These are phyloP conservation scores for Alliaria petiolata DNA, from an alignment of 345 rosid genomes.

Conservation along the genomic window DNA sequence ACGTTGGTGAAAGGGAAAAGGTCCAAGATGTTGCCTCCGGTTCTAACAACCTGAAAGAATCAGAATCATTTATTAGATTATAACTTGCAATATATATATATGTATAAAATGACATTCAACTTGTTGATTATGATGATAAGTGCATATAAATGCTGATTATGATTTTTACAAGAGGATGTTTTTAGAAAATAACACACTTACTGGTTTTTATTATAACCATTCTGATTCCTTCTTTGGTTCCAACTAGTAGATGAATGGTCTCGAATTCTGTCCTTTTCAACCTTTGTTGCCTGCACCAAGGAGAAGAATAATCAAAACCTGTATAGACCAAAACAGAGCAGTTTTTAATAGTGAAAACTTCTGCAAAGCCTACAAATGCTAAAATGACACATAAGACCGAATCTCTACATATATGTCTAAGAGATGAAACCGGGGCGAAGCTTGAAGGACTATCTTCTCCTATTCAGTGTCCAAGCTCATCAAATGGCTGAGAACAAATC, in stretches of 20 bases:
- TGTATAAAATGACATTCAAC: slow-evolving; percentile 7
- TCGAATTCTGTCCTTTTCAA: slow-evolving; percentile 1
- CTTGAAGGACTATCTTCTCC: neutral
- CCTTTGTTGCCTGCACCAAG: slow-evolving; percentile 18
- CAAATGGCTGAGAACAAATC: neutral
- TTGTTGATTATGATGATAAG: neutral
- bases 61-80: neutral
- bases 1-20: slow-evolving; percentile 66
- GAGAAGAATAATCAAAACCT: slow-evolving; percentile 22
- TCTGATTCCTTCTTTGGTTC: neutral
- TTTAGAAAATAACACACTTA: neutral
- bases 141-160: neutral
- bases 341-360: neutral
- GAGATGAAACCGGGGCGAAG: neutral
- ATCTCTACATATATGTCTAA: neutral
- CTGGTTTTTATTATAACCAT: slow-evolving; percentile 2
- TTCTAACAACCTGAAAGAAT: slow-evolving; percentile 52
- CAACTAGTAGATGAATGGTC: slow-evolving; percentile 1
- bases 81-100: slow-evolving; percentile 1
- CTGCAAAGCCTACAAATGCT: slow-evolving; percentile 7
- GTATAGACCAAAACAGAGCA: slow-evolving; percentile 1
- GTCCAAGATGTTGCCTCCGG: slow-evolving; percentile 60
- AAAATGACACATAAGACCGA: neutral
- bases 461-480: neutral
- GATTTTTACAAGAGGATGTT: neutral